Base-by-base conservation (phyloP, 2,329 filamentous ascomycete genomes). In the Hymenoscyphus repandus region DNA sequence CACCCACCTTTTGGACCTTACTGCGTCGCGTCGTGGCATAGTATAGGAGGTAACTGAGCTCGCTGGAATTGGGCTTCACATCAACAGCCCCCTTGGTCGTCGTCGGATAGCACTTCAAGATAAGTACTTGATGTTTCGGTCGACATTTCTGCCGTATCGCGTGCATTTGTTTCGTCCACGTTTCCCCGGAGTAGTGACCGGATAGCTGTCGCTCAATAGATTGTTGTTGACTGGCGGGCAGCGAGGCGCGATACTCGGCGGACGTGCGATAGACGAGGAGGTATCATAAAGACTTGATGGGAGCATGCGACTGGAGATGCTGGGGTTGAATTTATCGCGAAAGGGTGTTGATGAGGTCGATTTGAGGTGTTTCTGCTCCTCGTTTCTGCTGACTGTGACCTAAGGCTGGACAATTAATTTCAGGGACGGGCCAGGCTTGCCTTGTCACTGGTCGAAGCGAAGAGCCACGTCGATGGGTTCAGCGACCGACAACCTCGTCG, bases 41-140 rank as follows among this genome's bases (percentile, higher is more conserved):
- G 78, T 95, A 97, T 49, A 97, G 82, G 58, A 99, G 81, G 68
- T 97, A 97, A 71, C 90, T 95, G 57, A 99, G 82, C 75, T 99
- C 93, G 72, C 90, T 95, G 59, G 90, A 90, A 71, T 97, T 97
- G 40, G 93, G 91, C 72, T 92, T 95, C 66, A 96, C 90, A 64
- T 96, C 90, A 67, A 91, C 86, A 56, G 88, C 85, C 46, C 89
- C 90, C 73, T 96, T 97, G 58, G 88, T 88, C 58, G 88, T 91
- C 61, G 87, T 86, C 37, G 93, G 93, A 70, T 96, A 99, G 76
- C 92, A 97, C 74, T 96, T 96, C 59, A 96, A 80, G 60, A 96
- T 86, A 55, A 97, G 77, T 62, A 96, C 88, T 78, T 97, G 92
- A 73, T 99, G 93, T 76, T 96, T 97, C 27, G 93, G 92, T 54